phyloP scores from a whole-genome alignment of 116 monocot species.

The Zostera marina region DNA sequence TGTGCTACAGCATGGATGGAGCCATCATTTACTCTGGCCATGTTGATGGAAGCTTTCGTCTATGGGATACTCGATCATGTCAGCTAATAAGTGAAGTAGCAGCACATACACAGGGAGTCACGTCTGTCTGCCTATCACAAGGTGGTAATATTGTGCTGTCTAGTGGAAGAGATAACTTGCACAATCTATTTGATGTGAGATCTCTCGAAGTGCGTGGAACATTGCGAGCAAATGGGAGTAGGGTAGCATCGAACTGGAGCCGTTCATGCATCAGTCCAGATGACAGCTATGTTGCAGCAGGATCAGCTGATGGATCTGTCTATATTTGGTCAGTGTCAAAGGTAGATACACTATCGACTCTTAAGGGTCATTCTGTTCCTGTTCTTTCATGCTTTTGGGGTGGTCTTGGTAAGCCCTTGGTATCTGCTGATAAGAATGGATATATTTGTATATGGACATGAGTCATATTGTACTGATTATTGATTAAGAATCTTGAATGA shows the following conservation, averaged over 20 bases:
- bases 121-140: slow-evolving; percentile 50
- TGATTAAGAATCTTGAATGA: background rate
- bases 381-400: slow-evolving; percentile 74
- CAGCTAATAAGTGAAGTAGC: slow-evolving; percentile 54
- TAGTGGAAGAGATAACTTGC: slow-evolving; percentile 75
- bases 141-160: slow-evolving; percentile 50
- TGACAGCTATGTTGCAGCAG: slow-evolving; percentile 51
- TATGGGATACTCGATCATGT: slow-evolving; percentile 57
- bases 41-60: slow-evolving; percentile 62
- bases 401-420: slow-evolving; percentile 36
- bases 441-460: slow-evolving; percentile 64
- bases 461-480: slow-evolving; percentile 3
- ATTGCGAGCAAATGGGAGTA: slow-evolving; percentile 39
- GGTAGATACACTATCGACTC: slow-evolving; percentile 14
- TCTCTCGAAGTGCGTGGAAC: slow-evolving; percentile 57
- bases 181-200: slow-evolving; percentile 70
- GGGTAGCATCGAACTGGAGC: slow-evolving; percentile 62
- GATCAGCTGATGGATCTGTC: slow-evolving; percentile 60
- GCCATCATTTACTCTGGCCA: slow-evolving; percentile 69
- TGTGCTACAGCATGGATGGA: slow-evolving; percentile 49
- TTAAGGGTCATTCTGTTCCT: slow-evolving; percentile 48
- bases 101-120: slow-evolving; percentile 65
- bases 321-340: slow-evolving; percentile 61
- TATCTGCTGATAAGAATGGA: slow-evolving; percentile 61
- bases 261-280: slow-evolving; percentile 71